phyloP scores from a whole-genome alignment of 805 yeast genomes.

The Schizosaccharomyces osmophilus region DNA sequence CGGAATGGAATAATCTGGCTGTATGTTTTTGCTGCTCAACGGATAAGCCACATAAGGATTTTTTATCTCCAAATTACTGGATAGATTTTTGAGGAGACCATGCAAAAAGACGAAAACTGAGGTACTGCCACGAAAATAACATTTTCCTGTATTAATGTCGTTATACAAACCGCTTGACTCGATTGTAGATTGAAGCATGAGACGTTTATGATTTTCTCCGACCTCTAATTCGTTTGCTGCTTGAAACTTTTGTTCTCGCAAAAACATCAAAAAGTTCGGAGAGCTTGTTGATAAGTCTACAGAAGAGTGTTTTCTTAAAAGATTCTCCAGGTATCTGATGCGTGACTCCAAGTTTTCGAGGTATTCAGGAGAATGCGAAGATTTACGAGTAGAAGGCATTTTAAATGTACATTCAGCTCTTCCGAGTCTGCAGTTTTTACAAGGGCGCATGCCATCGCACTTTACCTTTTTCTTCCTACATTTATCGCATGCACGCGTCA shows the following conservation, averaged over 20 bases:
- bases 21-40: background rate
- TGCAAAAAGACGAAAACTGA: background rate
- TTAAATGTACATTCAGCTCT: constrained; percentile 21
- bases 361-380: background rate
- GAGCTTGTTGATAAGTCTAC: background rate
- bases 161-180: background rate
- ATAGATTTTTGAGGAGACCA: background rate
- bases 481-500: constrained; percentile 45
- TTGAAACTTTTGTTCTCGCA: background rate
- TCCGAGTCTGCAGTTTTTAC: constrained; percentile 59
- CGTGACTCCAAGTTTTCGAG: background rate
- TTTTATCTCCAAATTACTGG: background rate
- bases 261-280: background rate
- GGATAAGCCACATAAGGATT: background rate
- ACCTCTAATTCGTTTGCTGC: background rate
- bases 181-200: background rate
- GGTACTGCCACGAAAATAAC: background rate
- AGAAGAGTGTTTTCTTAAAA: background rate
- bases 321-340: background rate
- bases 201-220: background rate
- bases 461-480: constrained; percentile 47
- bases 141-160: background rate
- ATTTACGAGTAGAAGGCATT: background rate
- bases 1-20: background rate
- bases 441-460: constrained; percentile 54